Conservation (phyloP, 2,329 filamentous ascomycete species). For the Diaporthe sp. region DNA sequence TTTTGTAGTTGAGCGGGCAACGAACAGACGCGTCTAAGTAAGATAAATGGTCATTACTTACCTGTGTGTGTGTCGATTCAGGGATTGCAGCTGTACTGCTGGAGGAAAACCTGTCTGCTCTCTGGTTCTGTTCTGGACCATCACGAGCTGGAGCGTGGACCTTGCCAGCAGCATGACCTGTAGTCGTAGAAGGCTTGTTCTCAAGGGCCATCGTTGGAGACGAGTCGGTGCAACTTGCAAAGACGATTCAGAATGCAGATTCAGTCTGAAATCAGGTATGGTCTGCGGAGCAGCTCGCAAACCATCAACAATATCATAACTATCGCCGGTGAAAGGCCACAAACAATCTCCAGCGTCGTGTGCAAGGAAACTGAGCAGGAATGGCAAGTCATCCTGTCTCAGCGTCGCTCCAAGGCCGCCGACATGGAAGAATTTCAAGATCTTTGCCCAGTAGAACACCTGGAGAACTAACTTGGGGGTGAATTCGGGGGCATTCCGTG, state of each 20-base stretch:
- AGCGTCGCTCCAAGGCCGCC: no score
- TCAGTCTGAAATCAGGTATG: no score
- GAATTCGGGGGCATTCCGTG: no score
- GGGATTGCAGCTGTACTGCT: background rate
- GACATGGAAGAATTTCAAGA: no score
- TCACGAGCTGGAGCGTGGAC: background rate
- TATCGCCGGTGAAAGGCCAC: no score
- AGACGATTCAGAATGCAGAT: background rate
- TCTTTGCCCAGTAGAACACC: no score
- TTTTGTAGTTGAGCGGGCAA: background rate
- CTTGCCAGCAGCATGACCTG: background rate
- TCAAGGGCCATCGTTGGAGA: background rate
- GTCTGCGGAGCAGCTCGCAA: no score
- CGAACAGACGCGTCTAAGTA: background rate
- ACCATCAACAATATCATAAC: no score
- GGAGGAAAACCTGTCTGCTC: background rate
- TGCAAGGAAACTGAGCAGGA: no score
- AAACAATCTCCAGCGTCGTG: no score
- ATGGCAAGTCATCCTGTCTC: no score
- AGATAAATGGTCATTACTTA: background rate
- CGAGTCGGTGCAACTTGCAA: background rate
- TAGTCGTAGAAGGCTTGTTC: background rate
- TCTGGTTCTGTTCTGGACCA: background rate
- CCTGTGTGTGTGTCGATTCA: background rate
- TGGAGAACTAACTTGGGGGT: no score